These are phyloP conservation scores for Chaetomiaceae sp. DNA, from an alignment of 2,329 filamentous ascomycete genomes.

Conservation along the genomic window DNA sequence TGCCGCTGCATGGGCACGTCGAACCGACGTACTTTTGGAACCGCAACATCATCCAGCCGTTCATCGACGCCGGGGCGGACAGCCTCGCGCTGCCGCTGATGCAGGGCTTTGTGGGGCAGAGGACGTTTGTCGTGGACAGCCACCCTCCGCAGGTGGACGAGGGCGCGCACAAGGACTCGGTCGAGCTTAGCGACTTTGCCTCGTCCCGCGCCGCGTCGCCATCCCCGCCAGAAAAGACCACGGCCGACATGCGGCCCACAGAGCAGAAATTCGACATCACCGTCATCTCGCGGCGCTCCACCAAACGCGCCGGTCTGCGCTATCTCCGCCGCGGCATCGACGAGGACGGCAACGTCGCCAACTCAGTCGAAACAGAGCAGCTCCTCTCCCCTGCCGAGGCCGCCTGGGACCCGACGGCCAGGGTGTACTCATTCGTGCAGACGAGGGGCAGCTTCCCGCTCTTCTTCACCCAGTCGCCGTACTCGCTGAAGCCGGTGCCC, in stretches of 20 bases:
- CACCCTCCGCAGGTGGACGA: conserved; percentile 52
- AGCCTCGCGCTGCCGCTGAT: conserved; percentile 74
- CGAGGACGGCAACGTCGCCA: conserved; percentile 82
- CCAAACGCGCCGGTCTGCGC: conserved; percentile 78
- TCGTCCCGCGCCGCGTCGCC: conserved; percentile 16
- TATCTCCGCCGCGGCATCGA: conserved; percentile 89
- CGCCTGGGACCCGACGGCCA: conserved; percentile 57
- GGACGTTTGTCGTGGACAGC: conserved; percentile 68
- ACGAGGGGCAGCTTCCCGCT: conserved; percentile 86
- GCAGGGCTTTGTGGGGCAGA: conserved; percentile 91
- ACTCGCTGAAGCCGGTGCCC: conserved; percentile 84
- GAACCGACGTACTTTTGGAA: conserved; percentile 93
- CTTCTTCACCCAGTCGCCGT: conserved; percentile 93
- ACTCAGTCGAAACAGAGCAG: conserved; percentile 92
- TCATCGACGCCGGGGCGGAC: conserved; percentile 69
- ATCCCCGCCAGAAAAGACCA: conserved; percentile 25
- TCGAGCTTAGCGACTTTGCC: conserved; percentile 35
- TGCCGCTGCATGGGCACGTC: conserved; percentile 65
- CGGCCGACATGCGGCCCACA: conserved; percentile 36
- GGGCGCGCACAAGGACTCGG: conserved; percentile 36
- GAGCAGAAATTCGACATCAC: conserved; percentile 71
- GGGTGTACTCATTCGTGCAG: conserved; percentile 79
- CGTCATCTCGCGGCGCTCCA: conserved; percentile 81
- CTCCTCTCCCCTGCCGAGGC: conserved; percentile 63
- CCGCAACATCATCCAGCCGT: conserved; percentile 63